Percentiles rank a stretch among this genome's conserved stretches.
Evolutionary conservation across 352 stramenopile species (phyloP).

Genomic region (Phytophthora cactorum): DNA sequence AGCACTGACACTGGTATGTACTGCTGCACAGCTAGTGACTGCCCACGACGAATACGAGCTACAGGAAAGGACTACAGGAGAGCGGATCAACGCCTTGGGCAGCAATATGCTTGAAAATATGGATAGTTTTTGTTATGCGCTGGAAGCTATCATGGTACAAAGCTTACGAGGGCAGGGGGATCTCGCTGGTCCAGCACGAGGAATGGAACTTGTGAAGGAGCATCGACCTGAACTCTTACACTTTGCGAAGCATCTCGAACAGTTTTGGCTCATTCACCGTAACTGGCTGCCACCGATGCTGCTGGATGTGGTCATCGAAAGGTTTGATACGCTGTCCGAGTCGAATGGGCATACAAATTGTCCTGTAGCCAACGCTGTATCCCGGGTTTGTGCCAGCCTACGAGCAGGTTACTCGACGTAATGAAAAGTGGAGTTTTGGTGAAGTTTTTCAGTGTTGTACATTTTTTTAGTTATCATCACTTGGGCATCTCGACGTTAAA

Average conservation of each 20-base stretch:
- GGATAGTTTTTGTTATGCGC: conserved; percentile 9
- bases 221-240: neutral
- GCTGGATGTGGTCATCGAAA: conserved; percentile 11
- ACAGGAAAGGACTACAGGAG: conserved; percentile 1
- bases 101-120: conserved; percentile 18
- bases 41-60: neutral
- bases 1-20: neutral
- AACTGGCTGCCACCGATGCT: conserved; percentile 24
- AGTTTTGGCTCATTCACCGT: conserved; percentile 33
- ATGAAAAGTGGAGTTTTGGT: neutral
- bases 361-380: conserved; percentile 10
- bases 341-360: neutral
- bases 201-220: neutral
- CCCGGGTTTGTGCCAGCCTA: conserved; percentile 7
- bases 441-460: no score
- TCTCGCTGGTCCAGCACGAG: neutral
- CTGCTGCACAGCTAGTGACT: neutral
- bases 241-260: conserved; percentile 19
- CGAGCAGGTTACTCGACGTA: conserved; percentile 1
- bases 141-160: conserved; percentile 5
- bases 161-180: neutral
- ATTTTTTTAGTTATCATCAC: no score
- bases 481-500: no score
- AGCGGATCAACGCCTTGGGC: neutral
- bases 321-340: conserved; percentile 6